Conservation (phyloP, 225 moss, liverwort and hornwort species). For the Pleurozium schreberi region DNA sequence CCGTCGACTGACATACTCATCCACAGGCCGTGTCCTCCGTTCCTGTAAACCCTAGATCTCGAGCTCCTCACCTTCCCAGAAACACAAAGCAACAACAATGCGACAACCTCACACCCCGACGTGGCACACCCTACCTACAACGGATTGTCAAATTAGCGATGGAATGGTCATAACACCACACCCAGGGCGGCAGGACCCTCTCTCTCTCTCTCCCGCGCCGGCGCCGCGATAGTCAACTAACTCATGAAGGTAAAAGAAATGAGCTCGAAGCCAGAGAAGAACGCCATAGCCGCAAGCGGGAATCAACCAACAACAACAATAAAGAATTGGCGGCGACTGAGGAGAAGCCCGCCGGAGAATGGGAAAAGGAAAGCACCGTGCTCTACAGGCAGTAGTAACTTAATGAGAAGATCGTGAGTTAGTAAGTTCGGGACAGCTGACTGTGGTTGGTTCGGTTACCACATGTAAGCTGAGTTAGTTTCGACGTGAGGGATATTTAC, state of each 20-base stretch:
- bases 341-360: background rate
- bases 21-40: background rate
- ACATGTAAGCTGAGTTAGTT: too few species aligned
- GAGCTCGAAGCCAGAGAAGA: background rate
- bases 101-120: background rate
- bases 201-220: background rate
- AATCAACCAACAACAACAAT: background rate
- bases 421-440: background rate
- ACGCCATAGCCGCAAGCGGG: background rate
- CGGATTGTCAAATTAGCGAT: background rate
- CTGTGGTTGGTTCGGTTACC: background rate
- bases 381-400: too few species aligned
- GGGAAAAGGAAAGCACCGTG: background rate
- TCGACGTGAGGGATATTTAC: background rate
- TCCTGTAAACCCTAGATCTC: constrained; percentile 13
- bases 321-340: constrained; percentile 5
- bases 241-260: background rate
- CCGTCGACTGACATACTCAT: background rate
- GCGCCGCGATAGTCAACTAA: background rate
- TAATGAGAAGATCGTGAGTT: background rate
- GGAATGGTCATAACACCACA: background rate
- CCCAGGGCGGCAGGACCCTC: too few species aligned
- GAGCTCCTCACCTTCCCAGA: background rate
- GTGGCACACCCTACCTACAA: background rate
- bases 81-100: background rate